These are phyloP conservation scores for Acarospora socialis DNA, from an alignment of 2,329 filamentous ascomycete genomes.

Conservation along the genomic window DNA sequence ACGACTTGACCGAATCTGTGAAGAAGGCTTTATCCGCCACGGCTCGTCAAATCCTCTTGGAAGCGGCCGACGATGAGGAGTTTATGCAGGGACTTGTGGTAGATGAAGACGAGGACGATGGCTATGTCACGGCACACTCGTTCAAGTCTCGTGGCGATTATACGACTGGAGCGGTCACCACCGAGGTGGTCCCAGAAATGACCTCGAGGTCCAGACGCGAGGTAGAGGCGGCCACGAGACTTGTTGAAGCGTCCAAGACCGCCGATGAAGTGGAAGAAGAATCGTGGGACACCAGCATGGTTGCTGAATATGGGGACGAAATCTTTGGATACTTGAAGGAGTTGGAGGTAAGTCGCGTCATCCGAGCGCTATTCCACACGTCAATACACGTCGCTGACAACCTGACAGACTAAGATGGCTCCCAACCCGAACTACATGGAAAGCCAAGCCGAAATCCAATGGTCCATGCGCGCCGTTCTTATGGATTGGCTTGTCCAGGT, in stretches of 20 bases:
- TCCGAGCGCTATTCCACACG: background rate
- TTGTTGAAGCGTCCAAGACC: conserved; percentile 52
- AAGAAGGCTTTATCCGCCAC: too few relatives aligned
- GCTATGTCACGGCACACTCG: conserved; percentile 62
- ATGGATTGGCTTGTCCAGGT: conserved; percentile 99
- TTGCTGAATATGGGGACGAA: conserved; percentile 89
- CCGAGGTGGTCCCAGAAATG: conserved; percentile 57
- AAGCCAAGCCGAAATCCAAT: conserved; percentile 89
- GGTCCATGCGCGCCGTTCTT: conserved; percentile 94
- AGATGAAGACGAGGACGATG: conserved; percentile 56
- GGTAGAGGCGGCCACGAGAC: conserved; percentile 50
- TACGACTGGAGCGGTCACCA: conserved; percentile 49
- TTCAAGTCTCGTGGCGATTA: conserved; percentile 63
- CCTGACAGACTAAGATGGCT: conserved; percentile 64
- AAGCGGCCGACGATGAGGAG: too few relatives aligned
- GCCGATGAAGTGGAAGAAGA: conserved; percentile 76
- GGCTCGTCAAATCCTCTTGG: too few relatives aligned
- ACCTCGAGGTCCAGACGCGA: conserved; percentile 58
- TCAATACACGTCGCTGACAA: conserved; percentile 2
- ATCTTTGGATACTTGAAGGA: conserved; percentile 87
- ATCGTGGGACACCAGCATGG: conserved; percentile 89
- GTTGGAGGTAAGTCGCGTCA: conserved; percentile 54
- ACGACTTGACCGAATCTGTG: too few relatives aligned
- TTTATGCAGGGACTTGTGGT: too few relatives aligned
- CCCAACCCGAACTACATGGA: conserved; percentile 95